These are phyloP conservation scores for Hygrophoropsis aurantiaca DNA, from an alignment of 768 basidiomycete genomes.

Conservation along the genomic window DNA sequence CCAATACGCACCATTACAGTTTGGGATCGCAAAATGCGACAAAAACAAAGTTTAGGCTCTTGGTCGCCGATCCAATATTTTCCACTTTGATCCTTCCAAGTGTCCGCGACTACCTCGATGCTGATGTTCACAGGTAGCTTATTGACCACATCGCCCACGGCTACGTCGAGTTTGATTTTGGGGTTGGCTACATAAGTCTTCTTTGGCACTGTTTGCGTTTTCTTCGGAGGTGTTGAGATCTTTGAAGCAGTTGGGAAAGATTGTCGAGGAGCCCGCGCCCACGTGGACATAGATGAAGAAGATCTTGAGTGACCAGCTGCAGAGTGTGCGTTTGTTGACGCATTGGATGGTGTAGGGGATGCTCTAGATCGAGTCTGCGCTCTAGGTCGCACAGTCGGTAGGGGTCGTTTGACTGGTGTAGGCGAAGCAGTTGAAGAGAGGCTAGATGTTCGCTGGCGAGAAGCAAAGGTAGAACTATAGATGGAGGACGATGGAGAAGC, in stretches of 20 bases:
- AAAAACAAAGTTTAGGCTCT: conserved; percentile 88
- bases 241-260: conserved; percentile 51
- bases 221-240: conserved; percentile 48
- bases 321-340: conserved; percentile 51
- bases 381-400: conserved; percentile 36
- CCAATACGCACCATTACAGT: conserved; percentile 97
- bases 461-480: conserved; percentile 71
- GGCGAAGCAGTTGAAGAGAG: conserved; percentile 45
- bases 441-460: conserved; percentile 80
- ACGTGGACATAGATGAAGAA: conserved; percentile 54
- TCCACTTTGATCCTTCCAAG: conserved; percentile 91
- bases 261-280: conserved; percentile 67
- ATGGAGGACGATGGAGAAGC: conserved; percentile 37
- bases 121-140: conserved; percentile 83
- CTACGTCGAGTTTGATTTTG: conserved; percentile 89
- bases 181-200: conserved; percentile 85
- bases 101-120: conserved; percentile 75
- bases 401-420: conserved; percentile 31
- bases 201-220: conserved; percentile 36
- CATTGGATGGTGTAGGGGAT: conserved; percentile 68
- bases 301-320: conserved; percentile 36
- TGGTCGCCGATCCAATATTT: conserved; percentile 96
- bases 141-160: conserved; percentile 91
- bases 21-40: conserved; percentile 85
- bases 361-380: conserved; percentile 44